A percentile compares a stretch with the other conserved stretches of the same genome.
phyloP scores from a whole-genome alignment of 257 asterid genomes.

The Catharanthus roseus region DNA sequence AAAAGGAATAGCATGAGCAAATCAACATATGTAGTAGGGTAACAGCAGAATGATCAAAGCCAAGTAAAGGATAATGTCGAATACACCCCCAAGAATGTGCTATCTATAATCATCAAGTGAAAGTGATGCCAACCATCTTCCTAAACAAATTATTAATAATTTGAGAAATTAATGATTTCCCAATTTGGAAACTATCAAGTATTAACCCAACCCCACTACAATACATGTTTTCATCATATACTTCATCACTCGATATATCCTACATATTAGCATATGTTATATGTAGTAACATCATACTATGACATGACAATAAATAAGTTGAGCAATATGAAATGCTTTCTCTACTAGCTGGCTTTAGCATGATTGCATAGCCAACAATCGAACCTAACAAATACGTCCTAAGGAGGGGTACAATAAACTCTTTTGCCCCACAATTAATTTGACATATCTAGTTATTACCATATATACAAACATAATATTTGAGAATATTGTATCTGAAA shows the following conservation, averaged over 20 bases:
- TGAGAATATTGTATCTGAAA: neutral
- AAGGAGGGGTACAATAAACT: neutral
- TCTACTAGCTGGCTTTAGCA: neutral
- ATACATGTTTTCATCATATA: neutral
- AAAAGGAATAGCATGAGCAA: neutral
- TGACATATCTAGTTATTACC: neutral
- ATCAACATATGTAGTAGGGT: neutral
- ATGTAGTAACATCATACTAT: neutral
- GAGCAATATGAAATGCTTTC: too few relatives aligned
- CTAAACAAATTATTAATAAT: too few relatives aligned
- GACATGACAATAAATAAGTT: neutral
- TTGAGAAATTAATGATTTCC: too few relatives aligned
- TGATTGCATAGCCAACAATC: neutral
- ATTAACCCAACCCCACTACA: neutral
- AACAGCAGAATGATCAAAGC: neutral
- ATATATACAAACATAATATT: neutral
- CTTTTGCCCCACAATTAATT: neutral
- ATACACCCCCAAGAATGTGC: neutral
- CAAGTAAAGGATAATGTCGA: neutral
- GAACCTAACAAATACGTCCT: neutral
- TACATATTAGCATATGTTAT: neutral
- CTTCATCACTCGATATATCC: neutral
- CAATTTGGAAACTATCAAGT: neutral
- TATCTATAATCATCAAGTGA: neutral
- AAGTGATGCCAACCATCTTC: neutral